Base-by-base conservation (phyloP, 2,329 filamentous ascomycete species). In the Colletotrichum salicis region DNA sequence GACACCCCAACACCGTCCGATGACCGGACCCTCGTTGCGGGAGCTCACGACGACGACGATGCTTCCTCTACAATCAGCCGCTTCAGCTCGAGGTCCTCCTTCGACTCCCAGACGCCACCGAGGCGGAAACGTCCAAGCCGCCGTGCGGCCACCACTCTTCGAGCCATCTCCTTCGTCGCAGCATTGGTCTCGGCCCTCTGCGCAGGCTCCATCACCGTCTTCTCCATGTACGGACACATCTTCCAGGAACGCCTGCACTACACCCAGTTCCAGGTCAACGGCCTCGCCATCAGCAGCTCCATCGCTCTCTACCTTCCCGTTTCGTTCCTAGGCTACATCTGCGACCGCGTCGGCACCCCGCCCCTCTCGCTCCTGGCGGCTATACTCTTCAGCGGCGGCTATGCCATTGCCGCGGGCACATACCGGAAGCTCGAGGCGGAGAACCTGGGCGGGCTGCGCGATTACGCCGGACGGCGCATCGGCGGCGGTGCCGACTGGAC, bases 241-340 rank as follows among this genome's bases (percentile, higher is more conserved):
- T 94, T 99, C 84, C 94, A 97, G 81, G 92, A 92, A 67, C 91
- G 92, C 56, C 87, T 99, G 63, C 92, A 91, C 78, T 99, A 98
- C 83, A 92, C 91, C 3, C 96, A 99, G 83, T 89, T 96, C 73
- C 94, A 96, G 80, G 94, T 99, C 82, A 98, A 98, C 82, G 90
- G 92, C 58, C 91, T 98, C 57, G 93, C 94, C 73, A 97, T 97
- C 76, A 92, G 93, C 19, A 94, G 94, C 67, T 96, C 95, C 79
- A 85, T 98, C 51, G 92, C 94, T 48, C 91, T 97, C 84, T 99
- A 99, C 83, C 88, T 98, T 5, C 94, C 94, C n/a, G 95, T 98
- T 3, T 93, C 96, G 2, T 77, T 96, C 52, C 92, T 97, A 77
- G 96, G 96, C 48, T 97, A 96, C 81, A 85, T 97, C 62, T 98